A percentile compares a stretch with the other conserved stretches of the same genome.
Evolutionary conservation across 2,329 filamentous ascomycete species (phyloP).

Genomic region (Sclerotinia nivalis): DNA sequence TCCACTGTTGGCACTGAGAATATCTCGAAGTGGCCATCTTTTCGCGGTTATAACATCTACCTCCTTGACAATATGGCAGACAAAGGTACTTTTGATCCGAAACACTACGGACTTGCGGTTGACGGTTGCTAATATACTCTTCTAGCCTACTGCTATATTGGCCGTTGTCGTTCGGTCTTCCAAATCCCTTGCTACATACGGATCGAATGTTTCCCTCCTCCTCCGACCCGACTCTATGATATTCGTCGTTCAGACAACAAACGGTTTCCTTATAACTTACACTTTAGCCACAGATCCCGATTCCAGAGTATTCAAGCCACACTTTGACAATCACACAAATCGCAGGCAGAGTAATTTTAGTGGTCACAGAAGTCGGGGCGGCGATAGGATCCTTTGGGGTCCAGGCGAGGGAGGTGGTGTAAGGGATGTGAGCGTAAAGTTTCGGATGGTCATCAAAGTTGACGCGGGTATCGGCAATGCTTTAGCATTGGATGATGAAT

Average conservation of each 20-base stretch:
- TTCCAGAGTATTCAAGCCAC: conserved; percentile 80
- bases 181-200: conserved; percentile 78
- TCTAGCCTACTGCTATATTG: conserved; percentile 82
- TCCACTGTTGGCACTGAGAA: conserved; percentile 70
- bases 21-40: conserved; percentile 76
- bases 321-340: conserved; percentile 69
- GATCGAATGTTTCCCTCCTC: conserved; percentile 78
- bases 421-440: conserved; percentile 83
- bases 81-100: conserved; percentile 62
- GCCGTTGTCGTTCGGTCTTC: conserved; percentile 81
- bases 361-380: conserved; percentile 48
- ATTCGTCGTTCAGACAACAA: conserved; percentile 81
- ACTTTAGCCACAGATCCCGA: conserved; percentile 82
- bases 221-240: conserved; percentile 91
- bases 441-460: conserved; percentile 97
- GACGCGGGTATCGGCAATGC: conserved; percentile 91
- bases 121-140: conserved; percentile 24
- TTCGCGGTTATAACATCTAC: conserved; percentile 87
- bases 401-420: conserved; percentile 81
- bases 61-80: conserved; percentile 94
- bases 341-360: conserved; percentile 62
- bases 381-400: conserved; percentile 67
- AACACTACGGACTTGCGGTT: not conserved
- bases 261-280: conserved; percentile 91
- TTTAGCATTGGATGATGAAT: conserved; percentile 85